A percentile compares a stretch with the other conserved stretches of the same genome.
phyloP scores from a whole-genome alignment of 148 eudicot genomes.

The Rhododendron griersonianum region DNA sequence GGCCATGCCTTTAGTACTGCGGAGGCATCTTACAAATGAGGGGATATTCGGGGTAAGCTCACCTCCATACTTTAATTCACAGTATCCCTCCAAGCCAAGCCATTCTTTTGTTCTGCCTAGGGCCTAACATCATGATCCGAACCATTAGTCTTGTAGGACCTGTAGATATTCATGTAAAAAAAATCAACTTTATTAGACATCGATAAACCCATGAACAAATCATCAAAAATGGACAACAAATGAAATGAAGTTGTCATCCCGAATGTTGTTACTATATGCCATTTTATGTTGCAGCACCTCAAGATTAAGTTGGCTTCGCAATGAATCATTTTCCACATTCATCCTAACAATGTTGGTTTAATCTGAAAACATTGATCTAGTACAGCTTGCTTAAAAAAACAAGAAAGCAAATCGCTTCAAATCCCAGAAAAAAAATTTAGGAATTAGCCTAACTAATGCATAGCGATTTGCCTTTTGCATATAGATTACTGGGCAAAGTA shows the following conservation, averaged over 20 bases:
- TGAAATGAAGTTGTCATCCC: neutral
- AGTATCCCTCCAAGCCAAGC: neutral
- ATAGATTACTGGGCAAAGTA: no score
- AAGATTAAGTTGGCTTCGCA: neutral
- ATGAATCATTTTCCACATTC: neutral
- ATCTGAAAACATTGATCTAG: neutral
- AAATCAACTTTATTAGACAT: neutral
- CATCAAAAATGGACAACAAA: neutral
- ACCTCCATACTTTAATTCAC: neutral
- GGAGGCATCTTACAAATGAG: neutral
- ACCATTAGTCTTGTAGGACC: neutral
- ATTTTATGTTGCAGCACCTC: neutral
- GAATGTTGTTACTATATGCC: neutral
- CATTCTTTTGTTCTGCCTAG: neutral
- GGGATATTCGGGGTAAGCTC: neutral
- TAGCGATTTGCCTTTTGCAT: neutral
- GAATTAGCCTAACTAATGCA: neutral
- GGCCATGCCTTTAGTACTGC: neutral
- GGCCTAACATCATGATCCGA: neutral
- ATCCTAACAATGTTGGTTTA: neutral
- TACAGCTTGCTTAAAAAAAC: neutral
- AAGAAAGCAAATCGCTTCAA: neutral
- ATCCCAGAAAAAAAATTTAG: neutral
- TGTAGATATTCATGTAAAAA: neutral
- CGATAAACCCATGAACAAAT: neutral